These are phyloP conservation scores for Neobulgaria alba DNA, from an alignment of 2,329 filamentous ascomycete species.

Conservation along the genomic window DNA sequence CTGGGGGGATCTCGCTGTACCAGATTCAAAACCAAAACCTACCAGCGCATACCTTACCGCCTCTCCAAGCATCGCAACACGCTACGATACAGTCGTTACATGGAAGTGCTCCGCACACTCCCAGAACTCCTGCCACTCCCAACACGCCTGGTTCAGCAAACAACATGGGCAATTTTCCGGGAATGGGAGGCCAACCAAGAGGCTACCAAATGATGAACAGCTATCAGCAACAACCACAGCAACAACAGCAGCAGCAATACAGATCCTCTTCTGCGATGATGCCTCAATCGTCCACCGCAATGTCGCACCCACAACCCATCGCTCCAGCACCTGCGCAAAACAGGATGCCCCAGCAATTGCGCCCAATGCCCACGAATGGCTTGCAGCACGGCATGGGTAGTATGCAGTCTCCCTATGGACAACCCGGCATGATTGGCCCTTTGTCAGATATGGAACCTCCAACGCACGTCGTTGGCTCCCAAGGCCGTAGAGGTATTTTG, in stretches of 20 bases:
- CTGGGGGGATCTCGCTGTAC: slow-evolving; percentile 28
- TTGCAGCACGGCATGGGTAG: slow-evolving; percentile 44
- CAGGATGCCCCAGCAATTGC: slow-evolving; percentile 47
- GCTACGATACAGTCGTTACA: slow-evolving; percentile 46
- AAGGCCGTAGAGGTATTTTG: slow-evolving; percentile 83
- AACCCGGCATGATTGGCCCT: slow-evolving; percentile 46
- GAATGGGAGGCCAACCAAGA: slow-evolving; percentile 36
- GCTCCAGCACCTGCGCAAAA: slow-evolving; percentile 57
- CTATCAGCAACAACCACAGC: slow-evolving; percentile 19
- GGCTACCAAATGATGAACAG: slow-evolving; percentile 25
- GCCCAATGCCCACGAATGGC: slow-evolving; percentile 63
- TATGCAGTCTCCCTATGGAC: slow-evolving; percentile 52
- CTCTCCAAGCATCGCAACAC: slow-evolving; percentile 40
- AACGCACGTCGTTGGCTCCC: slow-evolving; percentile 89
- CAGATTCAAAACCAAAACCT: slow-evolving; percentile 34
- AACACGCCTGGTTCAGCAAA: slow-evolving; percentile 49
- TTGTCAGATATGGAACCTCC: slow-evolving; percentile 55
- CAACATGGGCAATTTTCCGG: slow-evolving; percentile 44
- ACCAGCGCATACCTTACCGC: slow-evolving; percentile 45
- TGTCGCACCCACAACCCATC: slow-evolving; percentile 67
- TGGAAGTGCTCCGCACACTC: slow-evolving; percentile 44
- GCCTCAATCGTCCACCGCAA: slow-evolving; percentile 55
- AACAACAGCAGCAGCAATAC: slow-evolving; percentile 20
- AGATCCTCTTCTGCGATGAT: slow-evolving; percentile 19
- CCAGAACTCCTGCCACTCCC: slow-evolving; percentile 53